phyloP scores from a whole-genome alignment of 352 stramenopile species.

The Globisporangium sylvaticum region DNA sequence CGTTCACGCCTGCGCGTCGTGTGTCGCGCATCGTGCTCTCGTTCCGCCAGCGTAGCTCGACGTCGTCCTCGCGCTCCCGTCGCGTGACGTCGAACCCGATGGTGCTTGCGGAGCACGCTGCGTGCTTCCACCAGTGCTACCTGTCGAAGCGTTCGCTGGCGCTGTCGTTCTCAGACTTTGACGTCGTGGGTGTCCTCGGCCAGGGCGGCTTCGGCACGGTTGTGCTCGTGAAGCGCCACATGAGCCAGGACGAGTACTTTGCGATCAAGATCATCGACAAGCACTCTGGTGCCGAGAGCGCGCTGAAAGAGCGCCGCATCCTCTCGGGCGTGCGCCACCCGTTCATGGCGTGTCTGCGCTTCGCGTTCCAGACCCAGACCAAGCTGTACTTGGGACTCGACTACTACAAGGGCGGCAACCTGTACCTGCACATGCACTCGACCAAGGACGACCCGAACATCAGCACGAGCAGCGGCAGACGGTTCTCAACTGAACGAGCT shows the following conservation, averaged over 20 bases:
- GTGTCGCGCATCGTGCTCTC: slow-evolving; percentile 83
- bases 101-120: slow-evolving; percentile 66
- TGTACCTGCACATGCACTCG: slow-evolving; percentile 88
- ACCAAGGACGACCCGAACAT: slow-evolving; percentile 78
- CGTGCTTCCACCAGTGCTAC: slow-evolving; percentile 81
- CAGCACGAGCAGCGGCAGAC: slow-evolving; percentile 63
- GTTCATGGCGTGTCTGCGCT: slow-evolving; percentile 77
- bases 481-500: slow-evolving; percentile 62
- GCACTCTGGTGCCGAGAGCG: slow-evolving; percentile 66
- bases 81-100: slow-evolving; percentile 73
- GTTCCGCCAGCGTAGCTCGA: slow-evolving; percentile 62
- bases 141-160: slow-evolving; percentile 79
- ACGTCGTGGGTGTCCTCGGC: slow-evolving; percentile 80
- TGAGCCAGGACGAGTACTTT: slow-evolving; percentile 77
- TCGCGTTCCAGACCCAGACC: slow-evolving; percentile 84
- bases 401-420: slow-evolving; percentile 83
- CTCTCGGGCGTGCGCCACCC: slow-evolving; percentile 72
- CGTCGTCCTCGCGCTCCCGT: slow-evolving; percentile 28
- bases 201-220: slow-evolving; percentile 79
- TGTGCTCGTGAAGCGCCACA: slow-evolving; percentile 74
- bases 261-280: slow-evolving; percentile 89
- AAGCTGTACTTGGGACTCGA: slow-evolving; percentile 80
- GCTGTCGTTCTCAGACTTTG: slow-evolving; percentile 82
- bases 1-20: slow-evolving; percentile 75
- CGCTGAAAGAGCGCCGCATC: slow-evolving; percentile 74